Evolutionary conservation across 164 flowering plant species (phyloP).

Genomic region (Protea cynaroides): DNA sequence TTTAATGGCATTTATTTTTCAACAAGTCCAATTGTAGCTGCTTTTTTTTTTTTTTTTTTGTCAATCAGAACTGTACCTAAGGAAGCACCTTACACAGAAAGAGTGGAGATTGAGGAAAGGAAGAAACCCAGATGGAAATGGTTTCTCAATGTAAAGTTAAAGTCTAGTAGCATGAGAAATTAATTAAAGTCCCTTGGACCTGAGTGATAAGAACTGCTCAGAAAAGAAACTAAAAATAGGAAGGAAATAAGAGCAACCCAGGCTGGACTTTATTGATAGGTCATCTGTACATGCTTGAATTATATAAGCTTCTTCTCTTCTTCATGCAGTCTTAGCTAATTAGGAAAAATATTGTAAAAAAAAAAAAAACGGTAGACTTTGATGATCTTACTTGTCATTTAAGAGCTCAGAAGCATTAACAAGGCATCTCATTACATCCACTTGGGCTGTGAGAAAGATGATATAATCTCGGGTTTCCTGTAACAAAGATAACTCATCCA

Average conservation of each 20-base stretch:
- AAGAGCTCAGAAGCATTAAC: slow-evolving; percentile 27
- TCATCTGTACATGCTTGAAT: slow-evolving; percentile 27
- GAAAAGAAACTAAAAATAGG: neutral
- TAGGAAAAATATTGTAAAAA: neutral
- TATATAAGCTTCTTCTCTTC: slow-evolving; percentile 3
- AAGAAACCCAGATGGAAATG: neutral
- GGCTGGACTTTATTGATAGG: slow-evolving; percentile 6
- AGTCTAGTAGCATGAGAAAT: neutral
- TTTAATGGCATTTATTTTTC: neutral
- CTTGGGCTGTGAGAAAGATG: slow-evolving; percentile 54
- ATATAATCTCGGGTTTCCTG: slow-evolving; percentile 78
- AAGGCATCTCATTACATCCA: slow-evolving; percentile 65
- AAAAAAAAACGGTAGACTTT: neutral
- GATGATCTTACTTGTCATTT: slow-evolving; percentile 17
- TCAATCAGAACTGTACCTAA: neutral
- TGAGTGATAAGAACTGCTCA: neutral
- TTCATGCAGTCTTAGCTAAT: neutral
- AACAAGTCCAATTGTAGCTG: neutral
- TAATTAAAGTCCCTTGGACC: neutral
- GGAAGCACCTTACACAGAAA: neutral
- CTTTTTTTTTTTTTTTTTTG: neutral
- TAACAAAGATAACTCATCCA: slow-evolving; percentile 45
- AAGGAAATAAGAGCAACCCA: neutral
- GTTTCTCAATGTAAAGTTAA: neutral
- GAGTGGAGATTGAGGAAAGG: neutral